Evolutionary conservation across 441 rosid genomes (phyloP).

Genomic region (Gossypium schwendimanii): DNA sequence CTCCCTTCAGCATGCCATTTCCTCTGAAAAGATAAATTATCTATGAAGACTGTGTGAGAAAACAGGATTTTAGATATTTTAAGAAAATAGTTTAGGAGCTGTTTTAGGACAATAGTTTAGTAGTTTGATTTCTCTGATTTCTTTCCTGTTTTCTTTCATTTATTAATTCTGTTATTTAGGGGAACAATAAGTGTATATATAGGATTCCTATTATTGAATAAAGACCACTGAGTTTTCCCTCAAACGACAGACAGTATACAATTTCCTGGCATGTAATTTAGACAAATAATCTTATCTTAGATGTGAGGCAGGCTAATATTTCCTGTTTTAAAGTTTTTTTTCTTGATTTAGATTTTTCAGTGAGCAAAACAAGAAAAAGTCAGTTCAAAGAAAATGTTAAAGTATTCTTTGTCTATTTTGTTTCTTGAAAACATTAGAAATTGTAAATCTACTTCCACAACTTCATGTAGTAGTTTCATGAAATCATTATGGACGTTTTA

Average conservation of each 20-base stretch:
- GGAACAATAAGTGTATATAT: not conserved
- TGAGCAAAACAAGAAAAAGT: not conserved
- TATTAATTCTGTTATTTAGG: not conserved
- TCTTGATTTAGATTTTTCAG: not conserved
- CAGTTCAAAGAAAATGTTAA: not conserved
- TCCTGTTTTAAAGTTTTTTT: not conserved
- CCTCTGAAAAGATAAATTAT: slow-evolving; percentile 9
- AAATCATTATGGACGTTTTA: not conserved
- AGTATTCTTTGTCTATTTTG: not conserved
- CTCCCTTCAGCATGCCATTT: slow-evolving; percentile 6
- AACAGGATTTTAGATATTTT: not conserved
- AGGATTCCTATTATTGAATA: not conserved
- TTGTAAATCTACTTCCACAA: not conserved
- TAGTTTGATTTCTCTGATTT: not conserved
- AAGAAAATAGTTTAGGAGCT: not conserved
- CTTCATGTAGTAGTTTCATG: slow-evolving; percentile 6
- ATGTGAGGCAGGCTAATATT: not conserved
- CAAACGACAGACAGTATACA: slow-evolving; percentile 3
- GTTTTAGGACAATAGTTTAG: not conserved
- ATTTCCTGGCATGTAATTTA: slow-evolving; percentile 5
- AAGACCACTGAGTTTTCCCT: not conserved
- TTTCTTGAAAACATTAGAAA: not conserved
- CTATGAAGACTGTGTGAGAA: not conserved
- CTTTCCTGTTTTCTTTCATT: not conserved
- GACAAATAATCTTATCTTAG: not conserved